phyloP scores from a whole-genome alignment of 768 basidiomycete genomes.

The Kwoniella mangroviensis region DNA sequence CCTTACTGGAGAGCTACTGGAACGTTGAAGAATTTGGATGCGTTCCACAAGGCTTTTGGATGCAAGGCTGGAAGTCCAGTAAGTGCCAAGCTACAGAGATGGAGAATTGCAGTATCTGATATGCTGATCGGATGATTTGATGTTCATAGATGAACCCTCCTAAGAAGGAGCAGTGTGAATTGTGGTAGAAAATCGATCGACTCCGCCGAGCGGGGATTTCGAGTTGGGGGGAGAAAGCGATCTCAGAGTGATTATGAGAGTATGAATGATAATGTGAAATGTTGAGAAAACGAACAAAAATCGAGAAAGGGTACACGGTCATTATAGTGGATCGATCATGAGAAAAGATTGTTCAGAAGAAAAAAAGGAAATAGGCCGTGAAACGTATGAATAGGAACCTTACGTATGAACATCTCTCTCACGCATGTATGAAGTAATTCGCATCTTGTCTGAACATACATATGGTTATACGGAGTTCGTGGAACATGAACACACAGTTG shows the following conservation, averaged over 20 bases:
- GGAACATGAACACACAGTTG: too few relatives aligned
- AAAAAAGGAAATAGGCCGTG: not conserved
- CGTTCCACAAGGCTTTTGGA: constrained; percentile 85
- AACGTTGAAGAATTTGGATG: constrained; percentile 81
- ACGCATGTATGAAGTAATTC: too few relatives aligned
- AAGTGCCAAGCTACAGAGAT: constrained; percentile 37
- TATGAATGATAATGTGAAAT: not conserved
- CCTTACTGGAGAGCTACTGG: constrained; percentile 79
- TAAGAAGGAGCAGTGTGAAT: constrained; percentile 35
- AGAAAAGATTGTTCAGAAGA: not conserved
- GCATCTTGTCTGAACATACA: too few relatives aligned
- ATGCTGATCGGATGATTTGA: not conserved
- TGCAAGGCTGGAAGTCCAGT: constrained; percentile 79
- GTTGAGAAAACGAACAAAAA: not conserved
- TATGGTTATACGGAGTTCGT: too few relatives aligned
- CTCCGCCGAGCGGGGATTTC: too few relatives aligned
- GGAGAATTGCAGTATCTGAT: not conserved
- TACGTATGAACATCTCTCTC: too few relatives aligned
- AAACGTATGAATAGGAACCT: too few relatives aligned
- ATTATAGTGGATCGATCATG: not conserved
- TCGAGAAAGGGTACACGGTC: too few relatives aligned
- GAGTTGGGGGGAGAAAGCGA: too few relatives aligned
- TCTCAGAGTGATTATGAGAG: too few relatives aligned
- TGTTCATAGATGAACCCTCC: constrained; percentile 31
- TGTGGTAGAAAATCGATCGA: too few relatives aligned